Base-by-base conservation (phyloP, 306 rosid species). In the Vigna angularis region DNA sequence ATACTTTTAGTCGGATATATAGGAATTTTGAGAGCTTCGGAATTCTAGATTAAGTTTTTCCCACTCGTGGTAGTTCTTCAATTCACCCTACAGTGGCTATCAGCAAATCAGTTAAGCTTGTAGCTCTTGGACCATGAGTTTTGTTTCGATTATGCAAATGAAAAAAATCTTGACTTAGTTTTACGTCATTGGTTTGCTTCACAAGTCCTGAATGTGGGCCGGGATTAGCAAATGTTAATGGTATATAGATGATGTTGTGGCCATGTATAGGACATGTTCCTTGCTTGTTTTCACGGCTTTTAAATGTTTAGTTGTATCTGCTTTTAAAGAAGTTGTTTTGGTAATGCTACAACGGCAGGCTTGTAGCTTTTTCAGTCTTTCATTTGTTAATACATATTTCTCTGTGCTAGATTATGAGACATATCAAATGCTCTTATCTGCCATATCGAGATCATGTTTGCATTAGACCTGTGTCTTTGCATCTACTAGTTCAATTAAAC, bases 391-490 rank as follows among this genome's bases (percentile, higher is more conserved):
- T 55, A 22, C 52, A 14, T 26, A 42, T 1, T 50, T 30, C 48
- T 30, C 26, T 70, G 62, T 56, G 59, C 28, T 72, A 52, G 64
- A 71, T 71, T 18, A 42, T 49, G 59, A 49, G 42, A 69, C 74
- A 48, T 69, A 4, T 28, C 5, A 7, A 69, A 47, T 7, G 24
- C 58, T 68, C 42, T 24, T 47, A 67, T 47, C 42, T 15, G 16
- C 26, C 28, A 26, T 24, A 30, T 49, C 57, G 16, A 70, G 9
- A 16, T 70, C 59, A 16, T 49, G 28, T 26, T 28, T 72, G 76
- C 36, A 36, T 34, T 53, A 53, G 76, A 18, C 63, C 7, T 3
- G 0, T 16, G 11, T 70, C 44, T 59, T 59, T 56, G 68, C 28
- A 45, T 47, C 13, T 20, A 24, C 59, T 18, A 28, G 58, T 26